Evolutionary conservation across 2,329 filamentous ascomycete species (phyloP), one percentile per base, ranked within the genome.

Genomic region (Colletotrichum gigasporum): DNA sequence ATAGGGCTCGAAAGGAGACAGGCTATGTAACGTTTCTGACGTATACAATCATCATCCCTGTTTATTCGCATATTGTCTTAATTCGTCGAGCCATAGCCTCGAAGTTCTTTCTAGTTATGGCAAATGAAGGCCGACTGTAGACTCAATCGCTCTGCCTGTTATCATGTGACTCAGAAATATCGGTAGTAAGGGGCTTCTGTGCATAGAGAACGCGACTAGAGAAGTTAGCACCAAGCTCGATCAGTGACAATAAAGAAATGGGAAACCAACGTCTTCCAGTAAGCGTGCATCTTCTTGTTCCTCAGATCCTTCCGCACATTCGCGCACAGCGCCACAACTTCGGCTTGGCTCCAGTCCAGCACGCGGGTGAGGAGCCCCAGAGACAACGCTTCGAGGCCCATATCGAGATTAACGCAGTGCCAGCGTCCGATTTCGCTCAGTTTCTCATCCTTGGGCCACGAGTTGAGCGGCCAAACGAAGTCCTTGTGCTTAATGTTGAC

Each of bases 291-390:
- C 11, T 42, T 69, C 20, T 35, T 57, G 37, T 71, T 68, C 58
- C 56, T 64, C 30, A 73, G 28, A n/a, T 74, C 71, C 34, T 66
- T 68, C 8, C 70, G 68, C 2, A 71, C 70, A 2, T 48, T 11
- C 1, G 67, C 65, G 47, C 69, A 67, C n/a, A 73, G 71, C 35
- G 59, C 63, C 26, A 56, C 24, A 45, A 71, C 70, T 45, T 77
- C 71, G 9, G 73, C 74, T 9, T 68, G 52, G n/a, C 50, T 70
- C 77, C 77, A 79, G 14, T 72, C 72, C 28, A 79, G 63, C 32
- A 71, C 73, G 8, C 75, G 73, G 3, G 78, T 80, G 51, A 78
- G 74, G 11, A 78, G 65, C 4, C 74, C 77, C 47, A 79, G 66
- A 8, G 69, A 72, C 32, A 79, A 72, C 5, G 71, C 71, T 68